A percentile compares a stretch with the other conserved stretches of the same genome.
These are phyloP conservation scores for Ceratobasidium sp. DNA, from an alignment of 1,284 basidiomycete species.

Conservation along the genomic window DNA sequence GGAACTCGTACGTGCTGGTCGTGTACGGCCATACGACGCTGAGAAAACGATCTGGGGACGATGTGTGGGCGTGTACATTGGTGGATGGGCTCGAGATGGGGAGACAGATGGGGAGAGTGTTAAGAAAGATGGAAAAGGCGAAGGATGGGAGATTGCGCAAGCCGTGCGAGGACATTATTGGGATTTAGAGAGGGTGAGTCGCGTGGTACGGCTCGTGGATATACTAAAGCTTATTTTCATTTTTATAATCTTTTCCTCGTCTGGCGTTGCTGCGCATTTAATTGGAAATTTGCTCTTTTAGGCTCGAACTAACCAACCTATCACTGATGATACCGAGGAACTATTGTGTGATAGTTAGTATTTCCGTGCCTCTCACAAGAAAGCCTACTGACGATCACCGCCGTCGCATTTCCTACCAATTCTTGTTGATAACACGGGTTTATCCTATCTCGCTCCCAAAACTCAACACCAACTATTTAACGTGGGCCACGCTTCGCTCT, in stretches of 20 bases:
- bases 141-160: slow-evolving; percentile 69
- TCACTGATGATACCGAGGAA: slow-evolving; percentile 81
- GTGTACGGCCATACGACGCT: slow-evolving; percentile 69
- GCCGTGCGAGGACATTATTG: slow-evolving; percentile 80
- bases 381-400: neutral
- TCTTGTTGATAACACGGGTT: too few species aligned
- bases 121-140: slow-evolving; percentile 54
- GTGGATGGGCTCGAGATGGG: too few species aligned
- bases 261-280: neutral
- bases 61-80: slow-evolving; percentile 79
- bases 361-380: slow-evolving; percentile 48
- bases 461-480: too few species aligned
- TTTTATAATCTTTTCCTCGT: too few species aligned
- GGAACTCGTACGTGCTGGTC: slow-evolving; percentile 73
- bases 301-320: slow-evolving; percentile 59
- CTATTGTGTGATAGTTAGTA: slow-evolving; percentile 81
- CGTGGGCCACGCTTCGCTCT: too few species aligned
- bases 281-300: neutral
- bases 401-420: neutral
- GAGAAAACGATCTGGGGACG: slow-evolving; percentile 79
- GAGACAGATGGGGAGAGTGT: too few species aligned
- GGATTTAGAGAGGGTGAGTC: slow-evolving; percentile 77
- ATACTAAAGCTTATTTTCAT: neutral
- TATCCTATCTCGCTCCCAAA: too few species aligned
- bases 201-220: neutral